Conservation (phyloP, 1,284 basidiomycete species). For the Malassezia furfur region DNA sequence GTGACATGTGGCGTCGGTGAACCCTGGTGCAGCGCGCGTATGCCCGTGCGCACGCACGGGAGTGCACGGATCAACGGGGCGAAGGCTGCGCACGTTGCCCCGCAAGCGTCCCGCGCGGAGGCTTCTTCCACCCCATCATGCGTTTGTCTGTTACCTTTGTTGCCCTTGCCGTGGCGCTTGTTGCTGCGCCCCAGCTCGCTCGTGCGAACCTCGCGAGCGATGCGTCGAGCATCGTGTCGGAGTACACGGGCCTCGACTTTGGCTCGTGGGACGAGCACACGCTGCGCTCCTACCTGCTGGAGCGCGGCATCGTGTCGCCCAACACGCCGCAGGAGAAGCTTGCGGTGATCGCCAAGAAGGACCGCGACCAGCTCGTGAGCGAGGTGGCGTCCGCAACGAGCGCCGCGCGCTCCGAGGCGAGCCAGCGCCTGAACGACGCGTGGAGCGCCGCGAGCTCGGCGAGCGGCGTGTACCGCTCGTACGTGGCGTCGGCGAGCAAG, state of each 20-base stretch:
- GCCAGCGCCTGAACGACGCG: not conserved
- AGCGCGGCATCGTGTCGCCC: slow-evolving; percentile 44
- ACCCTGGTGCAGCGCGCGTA: too few relatives aligned
- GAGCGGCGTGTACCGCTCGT: not conserved
- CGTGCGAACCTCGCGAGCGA: slow-evolving; percentile 35
- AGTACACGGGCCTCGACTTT: slow-evolving; percentile 40
- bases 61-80: slow-evolving; percentile 2
- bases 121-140: not conserved
- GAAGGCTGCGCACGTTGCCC: not conserved
- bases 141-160: not conserved
- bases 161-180: slow-evolving; percentile 20
- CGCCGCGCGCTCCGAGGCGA: slow-evolving; percentile 22
- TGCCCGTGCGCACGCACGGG: not conserved
- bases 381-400: slow-evolving; percentile 23
- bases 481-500: not conserved
- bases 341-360: slow-evolving; percentile 35
- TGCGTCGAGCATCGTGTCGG: slow-evolving; percentile 27
- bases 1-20: not conserved
- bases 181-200: slow-evolving; percentile 25
- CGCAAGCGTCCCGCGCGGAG: too few relatives aligned
- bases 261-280: slow-evolving; percentile 38
- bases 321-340: slow-evolving; percentile 39
- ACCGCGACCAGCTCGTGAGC: slow-evolving; percentile 29
- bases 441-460: slow-evolving; percentile 8
- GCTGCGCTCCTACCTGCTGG: slow-evolving; percentile 43